Evolutionary conservation across 2,329 filamentous ascomycete species (phyloP).

Genomic region (Kalmusia sp.): DNA sequence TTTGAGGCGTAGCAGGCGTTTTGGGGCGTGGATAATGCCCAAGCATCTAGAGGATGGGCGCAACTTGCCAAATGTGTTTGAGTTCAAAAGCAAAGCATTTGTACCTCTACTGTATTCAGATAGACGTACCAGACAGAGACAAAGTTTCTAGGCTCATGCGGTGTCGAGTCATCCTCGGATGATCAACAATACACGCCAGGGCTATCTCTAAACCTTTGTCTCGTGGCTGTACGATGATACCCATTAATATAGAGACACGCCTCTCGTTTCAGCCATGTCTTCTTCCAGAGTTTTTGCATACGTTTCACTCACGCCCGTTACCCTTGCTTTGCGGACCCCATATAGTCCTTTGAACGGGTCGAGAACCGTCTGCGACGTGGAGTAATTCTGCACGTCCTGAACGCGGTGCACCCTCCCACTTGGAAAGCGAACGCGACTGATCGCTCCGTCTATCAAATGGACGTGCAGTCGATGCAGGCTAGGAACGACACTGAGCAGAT

Average conservation of each 20-base stretch:
- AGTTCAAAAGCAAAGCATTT: background rate
- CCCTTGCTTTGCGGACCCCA: conserved; percentile 43
- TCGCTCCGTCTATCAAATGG: conserved; percentile 39
- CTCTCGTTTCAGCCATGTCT: conserved; percentile 37
- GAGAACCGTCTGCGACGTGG: conserved; percentile 50
- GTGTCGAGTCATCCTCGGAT: no score
- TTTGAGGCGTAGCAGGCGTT: conserved; percentile 3
- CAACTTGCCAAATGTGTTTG: no score
- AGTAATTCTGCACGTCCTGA: conserved; percentile 40
- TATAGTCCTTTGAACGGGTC: conserved; percentile 49
- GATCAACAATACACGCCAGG: no score
- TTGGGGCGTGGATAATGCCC: background rate
- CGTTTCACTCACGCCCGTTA: conserved; percentile 49
- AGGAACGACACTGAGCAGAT: conserved; percentile 38
- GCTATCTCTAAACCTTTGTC: no score
- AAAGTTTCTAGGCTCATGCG: no score
- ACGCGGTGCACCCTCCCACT: conserved; percentile 42
- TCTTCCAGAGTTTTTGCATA: conserved; percentile 44
- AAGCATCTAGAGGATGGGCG: no score
- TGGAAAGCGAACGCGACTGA: conserved; percentile 34
- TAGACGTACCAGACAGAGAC: background rate
- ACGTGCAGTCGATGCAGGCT: conserved; percentile 36
- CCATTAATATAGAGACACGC: conserved; percentile 22
- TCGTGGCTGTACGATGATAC: conserved; percentile 32
- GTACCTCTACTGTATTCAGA: background rate